Conservation (phyloP, 2,329 filamentous ascomycete species). For the Curvularia eragrostidis region DNA sequence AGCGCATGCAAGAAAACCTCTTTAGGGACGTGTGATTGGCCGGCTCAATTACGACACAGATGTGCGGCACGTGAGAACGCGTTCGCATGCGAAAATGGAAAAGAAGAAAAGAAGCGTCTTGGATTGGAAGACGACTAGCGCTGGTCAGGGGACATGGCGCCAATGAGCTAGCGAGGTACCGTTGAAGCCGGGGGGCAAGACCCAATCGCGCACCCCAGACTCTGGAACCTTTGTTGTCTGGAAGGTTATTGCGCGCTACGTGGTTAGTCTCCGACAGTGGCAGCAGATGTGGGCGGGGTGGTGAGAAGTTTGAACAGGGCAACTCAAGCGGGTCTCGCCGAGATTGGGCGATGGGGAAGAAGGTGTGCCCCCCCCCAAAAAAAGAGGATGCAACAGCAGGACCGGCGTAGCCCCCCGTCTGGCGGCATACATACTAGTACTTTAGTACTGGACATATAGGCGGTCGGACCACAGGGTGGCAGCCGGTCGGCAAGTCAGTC, state of each 20-base stretch:
- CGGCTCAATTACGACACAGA: not conserved
- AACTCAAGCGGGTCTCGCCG: constrained; percentile 19
- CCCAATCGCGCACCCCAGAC: constrained; percentile 9
- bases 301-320: constrained; percentile 6
- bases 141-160: not conserved
- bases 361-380: not conserved
- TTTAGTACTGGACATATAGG: no score
- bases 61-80: constrained; percentile 14
- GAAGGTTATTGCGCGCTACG: constrained; percentile 13
- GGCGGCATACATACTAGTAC: no score
- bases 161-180: constrained; percentile 2
- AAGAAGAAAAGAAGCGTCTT: not conserved
- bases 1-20: not conserved
- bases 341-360: constrained; percentile 9
- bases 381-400: constrained; percentile 4
- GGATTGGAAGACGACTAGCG: constrained; percentile 2
- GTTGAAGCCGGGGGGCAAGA: not conserved
- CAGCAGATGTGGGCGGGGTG: not conserved
- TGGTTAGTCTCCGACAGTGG: constrained; percentile 12
- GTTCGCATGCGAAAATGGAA: not conserved
- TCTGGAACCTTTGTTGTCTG: constrained; percentile 17
- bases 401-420: constrained; percentile 1
- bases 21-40: constrained; percentile 20
- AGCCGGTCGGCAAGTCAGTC: not conserved
- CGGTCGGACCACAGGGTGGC: constrained; percentile 6